A percentile compares a stretch with the other conserved stretches of the same genome.
Conservation (phyloP, 257 asterid genomes). For the Ophiorrhiza pumila region DNA sequence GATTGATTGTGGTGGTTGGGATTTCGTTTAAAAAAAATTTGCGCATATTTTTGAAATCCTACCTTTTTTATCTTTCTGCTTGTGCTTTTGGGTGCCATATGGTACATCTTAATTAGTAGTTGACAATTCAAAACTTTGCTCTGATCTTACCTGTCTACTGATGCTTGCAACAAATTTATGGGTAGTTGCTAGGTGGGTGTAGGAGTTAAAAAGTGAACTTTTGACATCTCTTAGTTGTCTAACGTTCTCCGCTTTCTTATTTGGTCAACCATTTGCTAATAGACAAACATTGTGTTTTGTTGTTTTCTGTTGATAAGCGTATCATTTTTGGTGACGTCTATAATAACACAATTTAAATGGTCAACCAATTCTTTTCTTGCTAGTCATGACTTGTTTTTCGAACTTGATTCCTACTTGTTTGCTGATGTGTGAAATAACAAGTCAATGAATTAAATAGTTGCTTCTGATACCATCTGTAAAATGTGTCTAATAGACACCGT, state of each 20-base stretch:
- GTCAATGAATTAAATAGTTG: not conserved
- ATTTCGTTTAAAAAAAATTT: too few relatives aligned
- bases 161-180: not conserved
- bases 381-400: not conserved
- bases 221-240: not conserved
- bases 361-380: not conserved
- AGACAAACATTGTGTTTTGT: not conserved
- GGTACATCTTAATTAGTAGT: not conserved
- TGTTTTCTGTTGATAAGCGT: not conserved
- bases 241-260: not conserved
- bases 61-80: not conserved
- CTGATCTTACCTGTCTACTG: not conserved
- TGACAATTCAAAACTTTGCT: not conserved
- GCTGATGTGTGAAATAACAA: not conserved
- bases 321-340: not conserved
- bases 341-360: not conserved
- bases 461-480: not conserved
- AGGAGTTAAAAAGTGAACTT: not conserved
- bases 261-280: not conserved
- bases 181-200: not conserved
- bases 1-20: not conserved
- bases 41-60: not conserved
- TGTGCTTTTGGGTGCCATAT: not conserved
- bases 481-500: too few relatives aligned
- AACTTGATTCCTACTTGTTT: not conserved